Evolutionary conservation across 768 basidiomycete species (phyloP).

Genomic region (Xerocomus potaroensis): DNA sequence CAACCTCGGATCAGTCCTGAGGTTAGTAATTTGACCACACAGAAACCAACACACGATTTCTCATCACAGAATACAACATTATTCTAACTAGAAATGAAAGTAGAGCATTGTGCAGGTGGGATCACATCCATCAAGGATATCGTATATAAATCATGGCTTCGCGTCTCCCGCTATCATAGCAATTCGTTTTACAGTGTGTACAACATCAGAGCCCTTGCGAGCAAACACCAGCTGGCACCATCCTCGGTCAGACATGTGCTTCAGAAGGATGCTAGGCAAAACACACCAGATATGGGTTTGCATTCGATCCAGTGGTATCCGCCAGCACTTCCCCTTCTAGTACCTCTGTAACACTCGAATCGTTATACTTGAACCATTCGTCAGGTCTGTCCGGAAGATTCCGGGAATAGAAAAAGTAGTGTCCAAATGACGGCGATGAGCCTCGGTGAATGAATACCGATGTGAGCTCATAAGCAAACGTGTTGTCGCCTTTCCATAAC

Average conservation of each 20-base stretch:
- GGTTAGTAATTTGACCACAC: conserved; percentile 10
- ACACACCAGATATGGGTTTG: conserved; percentile 85
- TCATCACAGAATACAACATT: conserved; percentile 11
- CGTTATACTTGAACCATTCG: conserved; percentile 96
- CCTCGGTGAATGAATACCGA: conserved; percentile 96
- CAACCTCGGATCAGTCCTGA: conserved; percentile 7
- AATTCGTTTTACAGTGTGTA: conserved; percentile 77
- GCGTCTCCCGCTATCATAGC: conserved; percentile 7
- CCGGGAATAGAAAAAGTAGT: conserved; percentile 95
- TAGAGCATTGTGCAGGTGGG: no score
- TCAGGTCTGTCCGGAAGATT: conserved; percentile 77
- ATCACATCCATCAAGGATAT: conserved; percentile 2
- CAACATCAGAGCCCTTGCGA: conserved; percentile 70
- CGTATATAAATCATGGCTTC: conserved; percentile 4
- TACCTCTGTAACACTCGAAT: conserved; percentile 77
- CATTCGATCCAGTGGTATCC: conserved; percentile 85
- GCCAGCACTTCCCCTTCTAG: conserved; percentile 79
- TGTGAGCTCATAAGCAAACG: conserved; percentile 81
- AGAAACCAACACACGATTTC: neutral
- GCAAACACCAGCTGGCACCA: conserved; percentile 71
- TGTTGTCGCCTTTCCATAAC: conserved; percentile 65
- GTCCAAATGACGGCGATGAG: conserved; percentile 80
- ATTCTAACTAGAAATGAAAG: neutral
- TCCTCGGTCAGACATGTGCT: neutral
- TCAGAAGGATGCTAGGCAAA: conserved; percentile 1